phyloP scores from a whole-genome alignment of 768 basidiomycete species.

The Serendipita indica region DNA sequence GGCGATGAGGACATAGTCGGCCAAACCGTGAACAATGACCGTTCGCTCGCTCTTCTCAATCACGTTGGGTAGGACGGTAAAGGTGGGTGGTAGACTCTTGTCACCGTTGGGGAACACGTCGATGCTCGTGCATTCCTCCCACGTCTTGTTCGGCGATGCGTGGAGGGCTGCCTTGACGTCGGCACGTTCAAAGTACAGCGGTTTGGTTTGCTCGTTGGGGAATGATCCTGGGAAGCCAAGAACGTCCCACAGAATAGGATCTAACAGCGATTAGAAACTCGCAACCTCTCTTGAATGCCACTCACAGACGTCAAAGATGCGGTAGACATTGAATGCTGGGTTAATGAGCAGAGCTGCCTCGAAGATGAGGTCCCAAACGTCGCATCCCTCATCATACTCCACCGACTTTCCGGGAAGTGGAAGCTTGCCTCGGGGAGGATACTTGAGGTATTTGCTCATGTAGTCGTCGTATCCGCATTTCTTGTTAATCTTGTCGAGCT shows the following conservation, averaged over 20 bases:
- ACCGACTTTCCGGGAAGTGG: slow-evolving; percentile 51
- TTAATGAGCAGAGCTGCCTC: slow-evolving; percentile 46
- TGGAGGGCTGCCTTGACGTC: slow-evolving; percentile 62
- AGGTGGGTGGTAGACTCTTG: slow-evolving; percentile 41
- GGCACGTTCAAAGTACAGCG: slow-evolving; percentile 52
- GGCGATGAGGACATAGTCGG: slow-evolving; percentile 58
- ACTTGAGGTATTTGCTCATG: slow-evolving; percentile 44
- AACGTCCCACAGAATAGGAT: slow-evolving; percentile 61
- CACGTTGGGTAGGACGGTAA: slow-evolving; percentile 54
- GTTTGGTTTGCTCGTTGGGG: slow-evolving; percentile 35
- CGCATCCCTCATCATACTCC: slow-evolving; percentile 36
- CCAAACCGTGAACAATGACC: slow-evolving; percentile 58
- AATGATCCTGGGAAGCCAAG: slow-evolving; percentile 54
- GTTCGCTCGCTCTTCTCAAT: slow-evolving; percentile 58
- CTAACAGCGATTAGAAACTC: slow-evolving; percentile 19
- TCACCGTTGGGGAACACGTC: slow-evolving; percentile 52
- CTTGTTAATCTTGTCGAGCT: slow-evolving; percentile 38
- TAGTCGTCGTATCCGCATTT: slow-evolving; percentile 54
- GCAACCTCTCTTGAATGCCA: neutral
- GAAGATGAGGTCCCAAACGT: slow-evolving; percentile 54
- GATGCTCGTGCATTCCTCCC: slow-evolving; percentile 47
- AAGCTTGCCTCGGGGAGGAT: slow-evolving; percentile 49
- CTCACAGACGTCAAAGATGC: slow-evolving; percentile 54
- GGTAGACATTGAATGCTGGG: slow-evolving; percentile 64
- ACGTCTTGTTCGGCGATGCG: slow-evolving; percentile 43